Conservation (phyloP, 2,329 filamentous ascomycete genomes). For the Macrophomina tecta region DNA sequence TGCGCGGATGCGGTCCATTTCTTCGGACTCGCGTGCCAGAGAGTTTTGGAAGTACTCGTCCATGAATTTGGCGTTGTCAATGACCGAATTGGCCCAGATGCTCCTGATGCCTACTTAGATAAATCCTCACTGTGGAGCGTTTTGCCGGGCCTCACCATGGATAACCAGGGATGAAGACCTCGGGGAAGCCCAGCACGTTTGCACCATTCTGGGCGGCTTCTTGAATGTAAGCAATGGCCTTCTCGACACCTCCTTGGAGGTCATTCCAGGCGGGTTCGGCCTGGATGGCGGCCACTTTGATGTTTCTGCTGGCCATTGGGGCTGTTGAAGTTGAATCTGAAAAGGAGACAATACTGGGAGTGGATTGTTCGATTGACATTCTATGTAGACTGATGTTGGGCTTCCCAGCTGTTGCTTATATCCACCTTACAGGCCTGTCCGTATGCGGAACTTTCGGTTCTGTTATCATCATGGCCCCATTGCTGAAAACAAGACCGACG, state of each 20-base stretch:
- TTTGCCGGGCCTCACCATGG: conserved; percentile 48
- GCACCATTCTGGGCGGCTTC: conserved; percentile 61
- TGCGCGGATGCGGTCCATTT: conserved; percentile 52
- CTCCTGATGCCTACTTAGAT: not conserved
- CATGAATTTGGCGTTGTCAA: conserved; percentile 48
- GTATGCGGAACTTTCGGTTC: not conserved
- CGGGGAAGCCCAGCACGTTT: conserved; percentile 59
- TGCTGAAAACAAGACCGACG: not conserved
- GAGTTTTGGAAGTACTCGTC: conserved; percentile 54
- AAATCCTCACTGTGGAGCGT: too few species aligned
- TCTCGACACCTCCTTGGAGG: conserved; percentile 59
- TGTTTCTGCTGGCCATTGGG: not conserved
- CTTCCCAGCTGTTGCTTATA: not conserved
- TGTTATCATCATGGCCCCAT: not conserved
- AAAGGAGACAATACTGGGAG: not conserved
- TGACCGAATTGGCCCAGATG: conserved; percentile 37
- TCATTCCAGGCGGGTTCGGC: conserved; percentile 68
- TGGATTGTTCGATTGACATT: not conserved
- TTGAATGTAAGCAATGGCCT: conserved; percentile 63
- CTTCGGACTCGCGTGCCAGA: conserved; percentile 45
- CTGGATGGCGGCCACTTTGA: conserved; percentile 59
- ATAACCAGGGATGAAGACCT: conserved; percentile 56
- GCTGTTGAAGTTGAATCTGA: not conserved
- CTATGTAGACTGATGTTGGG: not conserved
- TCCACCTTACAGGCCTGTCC: not conserved